These are phyloP conservation scores for Nepenthes alata DNA, from an alignment of 179 eudicot genomes.

Conservation along the genomic window DNA sequence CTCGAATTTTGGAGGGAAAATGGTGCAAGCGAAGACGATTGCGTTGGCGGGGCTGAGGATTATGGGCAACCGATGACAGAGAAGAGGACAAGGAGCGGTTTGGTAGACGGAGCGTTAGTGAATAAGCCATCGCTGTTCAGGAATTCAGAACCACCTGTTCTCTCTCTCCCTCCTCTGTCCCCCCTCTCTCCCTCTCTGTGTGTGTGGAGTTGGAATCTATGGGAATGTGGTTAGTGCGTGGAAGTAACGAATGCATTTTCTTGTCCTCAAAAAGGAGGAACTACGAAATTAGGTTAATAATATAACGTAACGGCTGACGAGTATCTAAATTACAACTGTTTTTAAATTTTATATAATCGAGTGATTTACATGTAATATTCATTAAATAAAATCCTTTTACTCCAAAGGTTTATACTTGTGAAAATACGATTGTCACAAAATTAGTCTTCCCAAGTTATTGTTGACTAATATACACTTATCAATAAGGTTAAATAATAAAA, in stretches of 20 bases:
- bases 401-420: no score
- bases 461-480: no score
- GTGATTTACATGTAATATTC: no score
- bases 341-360: no score
- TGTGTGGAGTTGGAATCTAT: neutral
- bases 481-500: no score
- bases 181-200: neutral
- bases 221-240: slow-evolving; percentile 9
- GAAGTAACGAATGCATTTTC: slow-evolving; percentile 17
- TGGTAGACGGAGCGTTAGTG: slow-evolving; percentile 8
- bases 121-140: slow-evolving; percentile 12
- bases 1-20: slow-evolving; percentile 13
- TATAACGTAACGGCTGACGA: no score
- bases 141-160: neutral
- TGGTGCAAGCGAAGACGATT: neutral
- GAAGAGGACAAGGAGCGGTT: neutral
- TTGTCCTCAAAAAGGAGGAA: neutral
- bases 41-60: slow-evolving; percentile 3
- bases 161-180: neutral
- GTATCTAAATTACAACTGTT: no score
- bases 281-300: no score
- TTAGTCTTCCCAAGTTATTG: no score
- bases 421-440: no score
- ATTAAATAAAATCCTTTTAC: no score
- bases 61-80: slow-evolving; percentile 12